These are phyloP conservation scores for Alloteropsis angusta DNA, from an alignment of 202 grass and related monocot species.

Conservation along the genomic window DNA sequence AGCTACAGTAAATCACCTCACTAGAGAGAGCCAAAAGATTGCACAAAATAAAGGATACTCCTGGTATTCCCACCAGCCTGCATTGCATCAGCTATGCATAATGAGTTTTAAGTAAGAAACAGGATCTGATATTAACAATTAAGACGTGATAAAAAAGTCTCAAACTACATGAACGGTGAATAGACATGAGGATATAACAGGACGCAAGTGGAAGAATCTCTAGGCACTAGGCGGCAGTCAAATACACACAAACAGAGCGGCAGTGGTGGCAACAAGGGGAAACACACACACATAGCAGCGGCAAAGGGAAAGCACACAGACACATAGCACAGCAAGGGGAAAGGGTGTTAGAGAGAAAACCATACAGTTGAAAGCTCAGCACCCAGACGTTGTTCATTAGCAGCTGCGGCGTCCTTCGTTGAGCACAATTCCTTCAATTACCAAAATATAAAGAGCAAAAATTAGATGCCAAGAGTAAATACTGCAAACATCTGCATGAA, in stretches of 20 bases:
- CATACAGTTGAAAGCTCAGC: slow-evolving; percentile 81
- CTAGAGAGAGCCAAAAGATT: background rate
- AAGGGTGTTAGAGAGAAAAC: background rate
- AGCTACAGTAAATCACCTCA: background rate
- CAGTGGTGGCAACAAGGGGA: background rate
- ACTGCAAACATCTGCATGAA: background rate
- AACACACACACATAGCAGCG: background rate
- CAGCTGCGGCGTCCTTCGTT: slow-evolving; percentile 67
- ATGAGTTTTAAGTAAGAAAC: background rate
- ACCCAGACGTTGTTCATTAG: slow-evolving; percentile 59
- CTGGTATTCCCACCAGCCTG: background rate
- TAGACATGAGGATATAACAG: background rate
- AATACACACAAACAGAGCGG: background rate
- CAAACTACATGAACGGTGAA: background rate
- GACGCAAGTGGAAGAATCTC: background rate
- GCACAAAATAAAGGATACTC: background rate
- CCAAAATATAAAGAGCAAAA: slow-evolving; percentile 29
- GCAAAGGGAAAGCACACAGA: background rate
- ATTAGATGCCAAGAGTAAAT: slow-evolving; percentile 28
- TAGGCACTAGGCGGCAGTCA: background rate
- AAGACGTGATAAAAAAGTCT: background rate
- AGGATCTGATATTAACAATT: background rate
- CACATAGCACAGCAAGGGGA: background rate
- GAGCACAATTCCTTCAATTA: slow-evolving; percentile 58
- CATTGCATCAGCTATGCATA: slow-evolving; percentile 14